phyloP scores from a whole-genome alignment of 1,139 yeast species.

The Taphrina communis region DNA sequence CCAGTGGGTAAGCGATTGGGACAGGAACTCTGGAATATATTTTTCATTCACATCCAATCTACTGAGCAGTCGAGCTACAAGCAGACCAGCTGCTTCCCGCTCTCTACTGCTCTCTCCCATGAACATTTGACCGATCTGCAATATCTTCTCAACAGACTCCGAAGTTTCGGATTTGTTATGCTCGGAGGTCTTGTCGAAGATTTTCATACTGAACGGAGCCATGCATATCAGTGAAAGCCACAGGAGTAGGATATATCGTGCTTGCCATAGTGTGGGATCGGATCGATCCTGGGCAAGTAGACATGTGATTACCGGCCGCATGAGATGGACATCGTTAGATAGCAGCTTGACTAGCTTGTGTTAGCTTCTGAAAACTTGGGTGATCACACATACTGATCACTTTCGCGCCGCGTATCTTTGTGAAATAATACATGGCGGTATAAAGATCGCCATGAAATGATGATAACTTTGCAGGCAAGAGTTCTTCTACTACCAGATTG shows the following conservation, averaged over 20 bases:
- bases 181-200: conserved; percentile 49
- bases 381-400: conserved; percentile 53
- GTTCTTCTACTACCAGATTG: conserved; percentile 40
- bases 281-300: conserved; percentile 44
- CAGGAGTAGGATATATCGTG: conserved; percentile 63
- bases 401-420: conserved; percentile 72
- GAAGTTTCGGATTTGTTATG: no score
- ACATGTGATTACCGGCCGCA: conserved; percentile 50
- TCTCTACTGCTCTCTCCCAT: conserved; percentile 59
- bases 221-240: conserved; percentile 75
- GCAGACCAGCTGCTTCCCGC: conserved; percentile 56
- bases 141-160: conserved; percentile 51
- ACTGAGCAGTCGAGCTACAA: conserved; percentile 56
- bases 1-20: conserved; percentile 16
- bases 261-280: conserved; percentile 57
- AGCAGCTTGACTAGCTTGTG: conserved; percentile 55
- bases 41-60: conserved; percentile 51
- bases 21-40: conserved; percentile 24
- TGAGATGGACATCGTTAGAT: conserved; percentile 63
- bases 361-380: no score
- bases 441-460: conserved; percentile 17
- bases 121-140: conserved; percentile 51
- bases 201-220: conserved; percentile 69
- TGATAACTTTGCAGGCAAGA: background rate
- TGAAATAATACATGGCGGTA: conserved; percentile 59